phyloP scores from a whole-genome alignment of 306 rosid genomes.

The Gastrolobium villosum region DNA sequence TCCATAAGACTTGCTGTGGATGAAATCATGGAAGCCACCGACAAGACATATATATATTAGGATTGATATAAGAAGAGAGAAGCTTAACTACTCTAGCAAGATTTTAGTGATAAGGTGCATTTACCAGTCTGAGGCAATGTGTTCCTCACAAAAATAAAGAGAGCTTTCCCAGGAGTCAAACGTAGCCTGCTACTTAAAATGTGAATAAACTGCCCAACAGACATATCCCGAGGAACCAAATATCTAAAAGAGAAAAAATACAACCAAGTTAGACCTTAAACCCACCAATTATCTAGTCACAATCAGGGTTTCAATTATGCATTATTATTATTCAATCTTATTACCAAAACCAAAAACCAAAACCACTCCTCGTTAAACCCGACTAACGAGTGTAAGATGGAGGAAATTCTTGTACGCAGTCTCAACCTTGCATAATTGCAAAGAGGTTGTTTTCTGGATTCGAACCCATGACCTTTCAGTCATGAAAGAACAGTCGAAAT shows the following conservation, averaged over 20 bases:
- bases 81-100: slow-evolving; percentile 23
- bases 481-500: too few species aligned
- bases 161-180: slow-evolving; percentile 79
- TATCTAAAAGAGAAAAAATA: slow-evolving; percentile 53
- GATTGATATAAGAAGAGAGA: background rate
- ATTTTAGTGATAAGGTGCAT: background rate
- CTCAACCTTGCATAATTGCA: too few species aligned
- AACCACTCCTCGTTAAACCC: too few species aligned
- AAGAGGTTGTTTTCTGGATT: too few species aligned
- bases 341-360: too few species aligned
- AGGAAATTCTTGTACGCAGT: too few species aligned
- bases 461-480: too few species aligned
- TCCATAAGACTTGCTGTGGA: slow-evolving; percentile 56
- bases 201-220: slow-evolving; percentile 56
- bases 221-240: slow-evolving; percentile 89
- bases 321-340: slow-evolving; percentile 33
- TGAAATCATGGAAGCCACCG: slow-evolving; percentile 33
- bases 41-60: slow-evolving; percentile 36
- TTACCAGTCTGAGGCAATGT: slow-evolving; percentile 88
- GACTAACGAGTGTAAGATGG: too few species aligned
- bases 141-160: slow-evolving; percentile 82
- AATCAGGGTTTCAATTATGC: slow-evolving; percentile 1
- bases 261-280: background rate
- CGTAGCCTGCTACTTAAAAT: slow-evolving; percentile 75
- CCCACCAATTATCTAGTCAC: background rate